phyloP scores from a whole-genome alignment of 306 rosid species.

The Glycine tomentella region DNA sequence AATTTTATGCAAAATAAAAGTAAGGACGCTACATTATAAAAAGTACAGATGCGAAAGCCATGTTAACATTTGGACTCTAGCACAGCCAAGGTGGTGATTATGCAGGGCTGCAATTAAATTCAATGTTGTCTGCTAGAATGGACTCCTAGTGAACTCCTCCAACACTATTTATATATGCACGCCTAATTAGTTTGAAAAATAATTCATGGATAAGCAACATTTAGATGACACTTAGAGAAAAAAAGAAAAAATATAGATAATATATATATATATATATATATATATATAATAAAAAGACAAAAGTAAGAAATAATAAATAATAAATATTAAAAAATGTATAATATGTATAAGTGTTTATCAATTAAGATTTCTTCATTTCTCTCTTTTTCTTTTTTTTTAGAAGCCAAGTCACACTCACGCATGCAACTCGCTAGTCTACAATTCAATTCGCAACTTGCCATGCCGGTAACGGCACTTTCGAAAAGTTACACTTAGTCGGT shows the following conservation, averaged over 20 bases:
- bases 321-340: too few relatives aligned
- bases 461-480: slow-evolving; percentile 4
- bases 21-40: not conserved
- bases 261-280: too few relatives aligned
- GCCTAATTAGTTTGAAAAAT: too few relatives aligned
- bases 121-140: slow-evolving; percentile 1
- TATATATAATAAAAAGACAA: too few relatives aligned
- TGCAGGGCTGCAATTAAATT: slow-evolving; percentile 38
- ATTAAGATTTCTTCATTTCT: not conserved
- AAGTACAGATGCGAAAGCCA: slow-evolving; percentile 4
- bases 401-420: slow-evolving; percentile 45
- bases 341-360: too few relatives aligned
- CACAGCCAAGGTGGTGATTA: not conserved
- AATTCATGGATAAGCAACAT: too few relatives aligned
- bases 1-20: not conserved
- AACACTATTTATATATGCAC: not conserved
- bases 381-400: not conserved
- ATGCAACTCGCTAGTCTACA: slow-evolving; percentile 39
- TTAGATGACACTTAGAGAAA: too few relatives aligned
- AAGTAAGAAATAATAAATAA: not conserved
- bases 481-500: too few relatives aligned
- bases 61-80: slow-evolving; percentile 25
- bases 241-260: too few relatives aligned
- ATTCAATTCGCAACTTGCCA: slow-evolving; percentile 31
- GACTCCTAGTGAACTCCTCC: not conserved